Percentiles rank a stretch among this genome's conserved stretches.
These are phyloP conservation scores for Thalassiosira mediterranea DNA, from an alignment of 352 stramenopile genomes.

Conservation along the genomic window DNA sequence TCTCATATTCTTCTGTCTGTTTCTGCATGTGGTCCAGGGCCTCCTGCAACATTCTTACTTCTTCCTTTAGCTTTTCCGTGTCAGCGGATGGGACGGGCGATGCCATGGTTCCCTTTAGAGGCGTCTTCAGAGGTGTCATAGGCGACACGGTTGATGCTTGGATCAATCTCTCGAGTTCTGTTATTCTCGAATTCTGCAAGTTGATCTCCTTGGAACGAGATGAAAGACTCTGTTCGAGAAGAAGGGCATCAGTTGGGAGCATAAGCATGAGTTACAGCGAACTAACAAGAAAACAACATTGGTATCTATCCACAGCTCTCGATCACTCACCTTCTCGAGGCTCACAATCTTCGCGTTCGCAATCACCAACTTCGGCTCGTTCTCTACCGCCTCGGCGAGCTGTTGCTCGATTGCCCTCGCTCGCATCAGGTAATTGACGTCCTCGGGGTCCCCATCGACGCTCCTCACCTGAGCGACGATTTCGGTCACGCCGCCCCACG, in stretches of 20 bases:
- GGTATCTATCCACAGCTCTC: slow-evolving; percentile 3
- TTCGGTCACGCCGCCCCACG: slow-evolving; percentile 68
- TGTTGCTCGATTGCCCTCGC: slow-evolving; percentile 62
- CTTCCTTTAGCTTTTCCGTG: slow-evolving; percentile 66
- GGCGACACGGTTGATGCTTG: slow-evolving; percentile 39
- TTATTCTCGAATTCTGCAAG: slow-evolving; percentile 70
- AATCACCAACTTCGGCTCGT: slow-evolving; percentile 65
- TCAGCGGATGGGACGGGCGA: slow-evolving; percentile 48
- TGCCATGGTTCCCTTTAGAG: slow-evolving; percentile 45
- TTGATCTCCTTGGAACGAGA: slow-evolving; percentile 76
- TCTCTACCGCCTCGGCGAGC: slow-evolving; percentile 65
- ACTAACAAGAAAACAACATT: not conserved
- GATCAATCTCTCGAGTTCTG: slow-evolving; percentile 74
- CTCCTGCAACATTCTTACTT: slow-evolving; percentile 71
- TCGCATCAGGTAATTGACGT: slow-evolving; percentile 77
- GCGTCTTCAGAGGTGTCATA: slow-evolving; percentile 33
- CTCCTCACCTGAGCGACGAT: slow-evolving; percentile 57
- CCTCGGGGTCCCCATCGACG: slow-evolving; percentile 70
- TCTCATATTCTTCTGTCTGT: slow-evolving; percentile 82
- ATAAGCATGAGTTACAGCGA: not conserved
- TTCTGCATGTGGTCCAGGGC: slow-evolving; percentile 77
- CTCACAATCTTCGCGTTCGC: slow-evolving; percentile 64
- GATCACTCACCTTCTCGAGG: slow-evolving; percentile 67
- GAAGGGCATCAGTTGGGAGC: not conserved
- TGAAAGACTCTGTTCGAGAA: slow-evolving; percentile 51